phyloP scores from a whole-genome alignment of 106 monocot species.

The Amphibolis antarctica region DNA sequence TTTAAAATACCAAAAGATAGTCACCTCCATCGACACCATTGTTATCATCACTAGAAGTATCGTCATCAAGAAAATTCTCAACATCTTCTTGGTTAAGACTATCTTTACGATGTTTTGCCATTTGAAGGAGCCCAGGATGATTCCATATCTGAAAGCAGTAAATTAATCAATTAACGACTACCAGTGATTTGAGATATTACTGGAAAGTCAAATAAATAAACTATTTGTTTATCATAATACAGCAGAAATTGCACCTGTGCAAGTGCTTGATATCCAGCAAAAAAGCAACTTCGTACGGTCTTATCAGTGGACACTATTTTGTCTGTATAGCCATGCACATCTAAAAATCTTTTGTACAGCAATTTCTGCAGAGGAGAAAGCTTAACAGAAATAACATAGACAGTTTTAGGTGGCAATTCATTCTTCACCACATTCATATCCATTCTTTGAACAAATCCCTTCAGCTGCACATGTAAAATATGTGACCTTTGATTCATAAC shows the following conservation, averaged over 20 bases:
- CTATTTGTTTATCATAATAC: background rate
- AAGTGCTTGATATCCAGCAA: slow-evolving; percentile 76
- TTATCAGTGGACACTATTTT: slow-evolving; percentile 54
- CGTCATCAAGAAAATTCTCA: slow-evolving; percentile 81
- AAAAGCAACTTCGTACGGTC: slow-evolving; percentile 45
- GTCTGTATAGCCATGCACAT: slow-evolving; percentile 64
- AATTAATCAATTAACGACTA: background rate
- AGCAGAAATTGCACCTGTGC: slow-evolving; percentile 44
- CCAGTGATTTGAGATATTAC: background rate
- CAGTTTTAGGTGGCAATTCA: slow-evolving; percentile 87
- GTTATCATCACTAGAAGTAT: slow-evolving; percentile 81
- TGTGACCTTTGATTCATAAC: slow-evolving; percentile 98
- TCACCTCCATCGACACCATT: slow-evolving; percentile 58
- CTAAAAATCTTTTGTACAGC: slow-evolving; percentile 76
- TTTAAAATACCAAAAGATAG: background rate
- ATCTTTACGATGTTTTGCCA: slow-evolving; percentile 67
- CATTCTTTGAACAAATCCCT: slow-evolving; percentile 96
- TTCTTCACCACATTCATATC: slow-evolving; percentile 97
- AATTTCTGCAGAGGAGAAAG: slow-evolving; percentile 88
- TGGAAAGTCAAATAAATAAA: background rate
- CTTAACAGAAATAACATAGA: slow-evolving; percentile 85
- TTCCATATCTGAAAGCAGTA: slow-evolving; percentile 64
- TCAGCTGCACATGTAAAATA: slow-evolving; percentile 81
- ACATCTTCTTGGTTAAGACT: slow-evolving; percentile 50
- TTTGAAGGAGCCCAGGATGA: slow-evolving; percentile 91